Base-by-base conservation (phyloP, 192 early-diverging fungal species). In the Linderina pennispora region DNA sequence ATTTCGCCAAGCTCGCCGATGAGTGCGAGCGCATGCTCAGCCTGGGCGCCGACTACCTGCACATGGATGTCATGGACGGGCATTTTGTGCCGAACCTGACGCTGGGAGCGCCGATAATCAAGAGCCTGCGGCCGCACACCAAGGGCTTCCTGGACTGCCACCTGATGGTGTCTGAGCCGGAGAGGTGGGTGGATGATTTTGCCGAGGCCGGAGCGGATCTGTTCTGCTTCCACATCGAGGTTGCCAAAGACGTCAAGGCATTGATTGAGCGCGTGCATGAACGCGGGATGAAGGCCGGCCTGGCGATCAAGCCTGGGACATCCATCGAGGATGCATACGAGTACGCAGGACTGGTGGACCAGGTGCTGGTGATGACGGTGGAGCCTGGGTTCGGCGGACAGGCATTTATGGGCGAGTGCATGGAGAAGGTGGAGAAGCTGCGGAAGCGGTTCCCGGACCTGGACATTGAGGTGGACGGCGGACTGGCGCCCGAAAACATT, bases 61-160 rank as follows among this genome's bases (percentile, higher is more conserved):
- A 89, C 68, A 82, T 90, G 80, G 87, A 84, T 81, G 78, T 98
- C 13, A 95, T 98, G 94, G 90, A 91, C 55, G 88, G 94, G 8
- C 94, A 98, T 58, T 98, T 98, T 74, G 94, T 98, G 9, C 94
- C 94, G 40, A 98, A 98, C 74, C 72, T 98, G 28, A 94, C 94
- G 10, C 81, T 94, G 11, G 94, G 94, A 10, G 88, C 92, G 3
- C 94, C 94, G 15, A 84, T 98, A 34, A 88, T 98, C 58, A 80
- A 88, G 48, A 75, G 78, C 40, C 70, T 98, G 32, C 78, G 89
- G 35, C 84, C 88, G 56, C 89, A 93, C 68, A 85, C 91, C 6
- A 73, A 91, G 32, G 89, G 81, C n/a, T 94, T 92, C 61, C 80
- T 98, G 45, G 86, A 89, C 74, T 89, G 86, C 69, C 86, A 89